These are phyloP conservation scores for Porphyra umbilicalis DNA, from an alignment of 31 red algal species.

Conservation along the genomic window DNA sequence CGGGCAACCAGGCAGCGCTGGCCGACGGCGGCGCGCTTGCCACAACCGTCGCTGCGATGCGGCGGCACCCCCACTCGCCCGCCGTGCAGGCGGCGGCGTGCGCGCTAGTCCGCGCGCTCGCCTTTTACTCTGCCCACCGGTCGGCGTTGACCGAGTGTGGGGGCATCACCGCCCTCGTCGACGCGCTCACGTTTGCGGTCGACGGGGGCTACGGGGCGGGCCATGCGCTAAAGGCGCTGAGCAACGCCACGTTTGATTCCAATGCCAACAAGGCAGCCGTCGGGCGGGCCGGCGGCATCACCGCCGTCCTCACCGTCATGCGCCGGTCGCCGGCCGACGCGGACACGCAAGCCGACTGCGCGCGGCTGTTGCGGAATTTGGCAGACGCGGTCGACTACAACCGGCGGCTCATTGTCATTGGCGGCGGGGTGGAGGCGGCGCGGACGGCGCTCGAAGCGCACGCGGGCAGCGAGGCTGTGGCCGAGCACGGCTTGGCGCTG, in stretches of 20 bases:
- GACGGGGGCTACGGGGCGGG: slow-evolving; percentile 12
- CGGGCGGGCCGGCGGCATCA: slow-evolving; percentile 47
- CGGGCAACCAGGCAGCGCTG: slow-evolving; percentile 47
- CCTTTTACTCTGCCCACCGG: slow-evolving; percentile 44
- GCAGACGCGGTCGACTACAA: slow-evolving; percentile 54
- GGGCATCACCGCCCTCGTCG: slow-evolving; percentile 26
- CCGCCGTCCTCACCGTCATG: slow-evolving; percentile 54
- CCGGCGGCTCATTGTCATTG: slow-evolving; percentile 32
- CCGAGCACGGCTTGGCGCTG: slow-evolving; percentile 63
- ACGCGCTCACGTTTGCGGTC: neutral
- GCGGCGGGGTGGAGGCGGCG: slow-evolving; percentile 29
- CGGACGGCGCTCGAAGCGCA: slow-evolving; percentile 23
- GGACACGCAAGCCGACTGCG: slow-evolving; percentile 18
- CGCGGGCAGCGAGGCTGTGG: slow-evolving; percentile 26
- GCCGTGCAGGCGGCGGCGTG: slow-evolving; percentile 49
- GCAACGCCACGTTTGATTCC: slow-evolving; percentile 62
- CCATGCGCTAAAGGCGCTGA: slow-evolving; percentile 57
- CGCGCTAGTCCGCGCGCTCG: slow-evolving; percentile 33
- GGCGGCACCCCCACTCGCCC: slow-evolving; percentile 30
- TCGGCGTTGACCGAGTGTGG: slow-evolving; percentile 19
- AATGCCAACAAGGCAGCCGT: slow-evolving; percentile 57
- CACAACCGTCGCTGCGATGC: slow-evolving; percentile 28
- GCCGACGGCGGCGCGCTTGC: slow-evolving; percentile 39
- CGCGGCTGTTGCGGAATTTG: slow-evolving; percentile 53
- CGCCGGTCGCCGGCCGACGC: neutral